Evolutionary conservation across 129 eudicot species (phyloP), one percentile per base, ranked within the genome.

Genomic region (Heracleum sosnowskyi): DNA sequence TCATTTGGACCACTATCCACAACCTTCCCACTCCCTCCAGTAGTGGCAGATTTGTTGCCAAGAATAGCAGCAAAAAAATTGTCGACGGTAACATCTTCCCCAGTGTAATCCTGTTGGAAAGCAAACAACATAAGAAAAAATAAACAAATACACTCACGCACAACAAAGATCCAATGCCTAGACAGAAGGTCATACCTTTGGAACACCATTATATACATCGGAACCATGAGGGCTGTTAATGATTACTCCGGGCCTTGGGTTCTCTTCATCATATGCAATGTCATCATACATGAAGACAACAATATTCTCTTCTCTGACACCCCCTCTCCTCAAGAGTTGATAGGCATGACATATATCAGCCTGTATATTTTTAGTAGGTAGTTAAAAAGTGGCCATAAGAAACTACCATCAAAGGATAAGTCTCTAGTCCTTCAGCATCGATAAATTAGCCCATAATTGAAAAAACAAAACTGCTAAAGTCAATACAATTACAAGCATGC

Each of bases 281-380:
- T 95, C 99, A 74, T 95, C 97, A 66, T 91, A 95, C 97, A 92
- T 95, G 85, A 95, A 90, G 42, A 95, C 97, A 44, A 95, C 76
- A 76, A 95, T 95, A 55, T 95, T 91, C 70, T 95, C 96, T 68
- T 95, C 99, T 81, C 90, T 92, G 46, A 95, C 78, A 71, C 99
- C 97, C 35, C 97, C 97, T 57, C 81, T 88, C 80, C 85, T 92
- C 84, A 95, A 57, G 83, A 95, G 81, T 86, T 90, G 97, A 68
- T 95, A 92, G 18, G 96, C 96, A 41, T 90, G 91, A 20, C 94
- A 87, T 75, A 90, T 86, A 80, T 90, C 94, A 12, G 94, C 86
- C 94, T 90, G 83, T 40, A 60, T 10, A 8, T 60, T 49, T 60
- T 60, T 3, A 60, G 13, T 15, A 31, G 24, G 72, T 15, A 2